phyloP scores from a whole-genome alignment of 495 filamentous ascomycete species.

The Terfezia boudieri region DNA sequence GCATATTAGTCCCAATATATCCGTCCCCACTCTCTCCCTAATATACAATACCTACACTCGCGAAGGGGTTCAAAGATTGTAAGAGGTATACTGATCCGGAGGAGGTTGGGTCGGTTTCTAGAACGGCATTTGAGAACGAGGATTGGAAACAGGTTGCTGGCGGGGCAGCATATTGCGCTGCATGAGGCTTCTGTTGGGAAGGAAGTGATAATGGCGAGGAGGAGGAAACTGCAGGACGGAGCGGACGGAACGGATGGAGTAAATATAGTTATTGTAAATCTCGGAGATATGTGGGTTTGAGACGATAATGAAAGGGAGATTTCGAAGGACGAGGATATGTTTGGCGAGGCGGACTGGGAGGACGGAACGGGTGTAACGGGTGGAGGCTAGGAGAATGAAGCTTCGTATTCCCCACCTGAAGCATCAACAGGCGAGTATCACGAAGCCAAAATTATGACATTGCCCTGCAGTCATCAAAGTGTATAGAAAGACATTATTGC shows the following conservation, averaged over 20 bases:
- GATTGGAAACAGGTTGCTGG: slow-evolving; percentile 83
- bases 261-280: slow-evolving; percentile 88
- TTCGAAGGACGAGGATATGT: slow-evolving; percentile 74
- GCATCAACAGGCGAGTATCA: no score
- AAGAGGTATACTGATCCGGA: slow-evolving; percentile 55
- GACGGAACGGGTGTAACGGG: slow-evolving; percentile 83
- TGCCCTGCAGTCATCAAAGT: no score
- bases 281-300: slow-evolving; percentile 78
- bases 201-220: slow-evolving; percentile 1
- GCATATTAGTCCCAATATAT: slow-evolving; percentile 78
- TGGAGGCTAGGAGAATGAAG: slow-evolving; percentile 69
- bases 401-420: no score
- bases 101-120: slow-evolving; percentile 72
- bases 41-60: slow-evolving; percentile 86
- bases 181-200: slow-evolving; percentile 32
- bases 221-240: slow-evolving; percentile 57
- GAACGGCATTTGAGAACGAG: slow-evolving; percentile 84
- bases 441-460: no score
- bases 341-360: slow-evolving; percentile 86
- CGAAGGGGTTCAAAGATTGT: slow-evolving; percentile 78
- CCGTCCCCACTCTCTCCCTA: slow-evolving; percentile 35
- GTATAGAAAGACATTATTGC: no score
- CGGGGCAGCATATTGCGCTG: slow-evolving; percentile 92
- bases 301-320: slow-evolving; percentile 91
- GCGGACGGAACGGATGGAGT: slow-evolving; percentile 70